Evolutionary conservation across 129 eudicot genomes (phyloP), one percentile per base, ranked within the genome.

Genomic region (Saposhnikovia divaricata): DNA sequence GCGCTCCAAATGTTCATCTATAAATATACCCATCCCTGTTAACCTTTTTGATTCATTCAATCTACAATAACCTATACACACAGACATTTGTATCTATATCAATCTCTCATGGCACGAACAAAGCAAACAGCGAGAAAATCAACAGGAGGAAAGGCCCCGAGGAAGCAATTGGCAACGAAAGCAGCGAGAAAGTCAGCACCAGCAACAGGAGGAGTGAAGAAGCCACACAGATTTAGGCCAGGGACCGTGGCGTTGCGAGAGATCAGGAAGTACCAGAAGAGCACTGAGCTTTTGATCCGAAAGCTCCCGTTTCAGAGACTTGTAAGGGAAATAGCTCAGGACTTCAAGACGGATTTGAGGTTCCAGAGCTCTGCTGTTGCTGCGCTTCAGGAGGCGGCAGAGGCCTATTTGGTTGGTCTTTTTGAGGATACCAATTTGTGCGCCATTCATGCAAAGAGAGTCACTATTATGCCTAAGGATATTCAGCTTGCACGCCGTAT

Each of bases 311-410:
- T 87, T 10, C 91, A 87, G 80, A 78, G 91, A 27, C 78, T 88
- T 2, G 91, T 88, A 10, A 85, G 91, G 25, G 91, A 88, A 63
- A 88, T 88, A 23, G 91, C 91, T 2, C 91, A 88, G 84, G 90
- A 87, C 63, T 85, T 88, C 78, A 85, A 88, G 55, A 88, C 89
- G 0, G 91, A 88, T 77, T 57, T 87, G 38, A 79, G 91, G 14
- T 87, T 87, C 80, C 91, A 87, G 61, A 88, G 91, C 84, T 88
- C 91, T 4, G 91, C 91, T 9, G 91, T 88, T 1, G 89, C 87
- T 1, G 91, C 89, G 25, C 82, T 88, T 2, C 89, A 85, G 80
- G 91, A 87, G 68, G 91, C 91, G 0, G 81, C 89, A 13, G 91
- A 88, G 11, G 91, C 91, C 0, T 85, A 85, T 39, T 44, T 88